Percentiles rank a stretch among this genome's conserved stretches.
Evolutionary conservation across 1,139 yeast species (phyloP).

Genomic region (Kurtzmaniella quercitrusa): DNA sequence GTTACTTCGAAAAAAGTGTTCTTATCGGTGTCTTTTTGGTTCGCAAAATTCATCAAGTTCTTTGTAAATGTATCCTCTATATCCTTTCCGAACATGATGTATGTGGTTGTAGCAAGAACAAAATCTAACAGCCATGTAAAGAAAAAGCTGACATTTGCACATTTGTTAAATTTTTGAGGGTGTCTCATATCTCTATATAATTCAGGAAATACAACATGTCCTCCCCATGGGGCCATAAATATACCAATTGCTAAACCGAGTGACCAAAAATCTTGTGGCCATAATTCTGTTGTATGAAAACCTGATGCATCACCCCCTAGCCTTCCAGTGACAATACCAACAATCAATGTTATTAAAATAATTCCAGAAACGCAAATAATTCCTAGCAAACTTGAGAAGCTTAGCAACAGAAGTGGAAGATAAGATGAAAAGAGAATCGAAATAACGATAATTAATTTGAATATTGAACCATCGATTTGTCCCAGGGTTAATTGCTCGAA

Average conservation of each 20-base stretch:
- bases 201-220: constrained; percentile 83
- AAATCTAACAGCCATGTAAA: constrained; percentile 32
- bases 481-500: constrained; percentile 46
- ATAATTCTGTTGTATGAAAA: constrained; percentile 46
- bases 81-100: constrained; percentile 36
- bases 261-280: constrained; percentile 48
- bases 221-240: constrained; percentile 88
- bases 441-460: constrained; percentile 49
- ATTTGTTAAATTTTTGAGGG: constrained; percentile 38
- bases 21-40: constrained; percentile 14
- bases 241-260: constrained; percentile 67
- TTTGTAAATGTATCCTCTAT: constrained; percentile 38
- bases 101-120: constrained; percentile 32
- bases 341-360: constrained; percentile 50
- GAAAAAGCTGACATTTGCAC: constrained; percentile 30
- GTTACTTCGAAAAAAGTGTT: constrained; percentile 22
- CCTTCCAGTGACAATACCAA: constrained; percentile 55
- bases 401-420: constrained; percentile 67
- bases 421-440: constrained; percentile 59
- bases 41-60: constrained; percentile 22
- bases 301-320: constrained; percentile 72
- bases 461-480: constrained; percentile 28
- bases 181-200: constrained; percentile 80
- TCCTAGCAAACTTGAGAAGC: constrained; percentile 71
- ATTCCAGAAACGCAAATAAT: constrained; percentile 67